Evolutionary conservation across 768 basidiomycete species (phyloP).

Genomic region (Pleurotus tuber-regium): DNA sequence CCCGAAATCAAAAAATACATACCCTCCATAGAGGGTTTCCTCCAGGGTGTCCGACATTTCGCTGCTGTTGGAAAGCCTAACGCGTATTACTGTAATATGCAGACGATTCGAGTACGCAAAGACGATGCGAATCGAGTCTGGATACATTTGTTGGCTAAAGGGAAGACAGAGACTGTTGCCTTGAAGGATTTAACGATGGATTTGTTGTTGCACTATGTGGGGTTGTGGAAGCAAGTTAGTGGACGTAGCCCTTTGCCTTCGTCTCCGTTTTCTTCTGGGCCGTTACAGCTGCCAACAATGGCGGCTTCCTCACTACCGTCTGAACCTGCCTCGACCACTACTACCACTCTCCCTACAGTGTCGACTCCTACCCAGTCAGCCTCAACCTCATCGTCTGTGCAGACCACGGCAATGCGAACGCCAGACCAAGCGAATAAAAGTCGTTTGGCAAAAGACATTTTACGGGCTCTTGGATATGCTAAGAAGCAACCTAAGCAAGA

Average conservation of each 20-base stretch:
- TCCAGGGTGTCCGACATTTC: background rate
- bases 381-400: background rate
- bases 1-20: too few relatives aligned
- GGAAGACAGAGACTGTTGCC: background rate
- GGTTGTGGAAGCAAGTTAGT: slow-evolving; percentile 3
- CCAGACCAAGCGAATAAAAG: slow-evolving; percentile 45
- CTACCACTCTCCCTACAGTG: background rate
- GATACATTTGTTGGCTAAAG: background rate
- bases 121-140: background rate
- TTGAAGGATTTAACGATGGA: background rate
- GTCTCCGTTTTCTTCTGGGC: too few relatives aligned
- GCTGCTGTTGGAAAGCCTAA: background rate
- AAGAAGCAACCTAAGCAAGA: slow-evolving; percentile 2
- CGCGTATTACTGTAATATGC: background rate
- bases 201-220: background rate
- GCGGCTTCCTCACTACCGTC: background rate
- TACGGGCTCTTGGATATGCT: slow-evolving; percentile 53
- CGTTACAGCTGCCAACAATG: too few relatives aligned
- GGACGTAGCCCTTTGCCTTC: too few relatives aligned
- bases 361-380: background rate
- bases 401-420: slow-evolving; percentile 19
- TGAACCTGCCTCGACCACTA: background rate
- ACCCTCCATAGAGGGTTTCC: background rate
- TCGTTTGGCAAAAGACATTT: slow-evolving; percentile 53
- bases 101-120: slow-evolving; percentile 3